A percentile compares a stretch with the other conserved stretches of the same genome.
phyloP scores from a whole-genome alignment of 768 basidiomycete genomes.

The Rhodotorula babjevae region DNA sequence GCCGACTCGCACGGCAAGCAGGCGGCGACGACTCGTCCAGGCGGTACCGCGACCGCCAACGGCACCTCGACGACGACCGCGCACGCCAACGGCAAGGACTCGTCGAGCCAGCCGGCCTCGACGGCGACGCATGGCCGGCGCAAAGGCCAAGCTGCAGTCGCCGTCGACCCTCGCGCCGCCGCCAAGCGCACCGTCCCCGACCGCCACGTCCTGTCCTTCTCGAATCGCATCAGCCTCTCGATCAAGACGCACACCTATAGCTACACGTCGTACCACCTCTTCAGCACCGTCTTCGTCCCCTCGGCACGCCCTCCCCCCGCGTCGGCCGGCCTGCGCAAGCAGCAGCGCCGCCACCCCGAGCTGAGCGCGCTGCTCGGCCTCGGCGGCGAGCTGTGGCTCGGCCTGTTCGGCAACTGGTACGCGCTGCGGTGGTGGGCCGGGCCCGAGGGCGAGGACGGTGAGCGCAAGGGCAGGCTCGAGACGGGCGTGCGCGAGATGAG shows the following conservation, averaged over 20 bases:
- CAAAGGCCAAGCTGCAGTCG: neutral
- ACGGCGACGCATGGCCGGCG: neutral
- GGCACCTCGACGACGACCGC: neutral
- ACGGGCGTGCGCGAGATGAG: conserved; percentile 26
- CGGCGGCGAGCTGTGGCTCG: conserved; percentile 81
- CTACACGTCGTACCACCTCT: conserved; percentile 78
- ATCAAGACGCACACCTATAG: conserved; percentile 85
- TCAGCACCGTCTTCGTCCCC: conserved; percentile 77
- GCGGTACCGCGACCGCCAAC: neutral
- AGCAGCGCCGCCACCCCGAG: conserved; percentile 16
- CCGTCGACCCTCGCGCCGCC: neutral
- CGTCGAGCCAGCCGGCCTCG: neutral
- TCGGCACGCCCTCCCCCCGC: conserved; percentile 24
- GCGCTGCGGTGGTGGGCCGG: conserved; percentile 51
- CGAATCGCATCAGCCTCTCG: conserved; percentile 85
- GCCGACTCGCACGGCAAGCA: conserved; percentile 8
- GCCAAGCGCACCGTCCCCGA: neutral
- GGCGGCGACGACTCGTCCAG: neutral
- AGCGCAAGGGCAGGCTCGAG: conserved; percentile 24
- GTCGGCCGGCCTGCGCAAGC: neutral
- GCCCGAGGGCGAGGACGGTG: conserved; percentile 30
- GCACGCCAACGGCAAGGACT: conserved; percentile 2
- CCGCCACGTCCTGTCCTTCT: conserved; percentile 58
- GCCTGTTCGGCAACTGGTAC: conserved; percentile 83
- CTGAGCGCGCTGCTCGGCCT: conserved; percentile 25